phyloP scores from a whole-genome alignment of 495 filamentous ascomycete genomes.

The Cercophora scortea region DNA sequence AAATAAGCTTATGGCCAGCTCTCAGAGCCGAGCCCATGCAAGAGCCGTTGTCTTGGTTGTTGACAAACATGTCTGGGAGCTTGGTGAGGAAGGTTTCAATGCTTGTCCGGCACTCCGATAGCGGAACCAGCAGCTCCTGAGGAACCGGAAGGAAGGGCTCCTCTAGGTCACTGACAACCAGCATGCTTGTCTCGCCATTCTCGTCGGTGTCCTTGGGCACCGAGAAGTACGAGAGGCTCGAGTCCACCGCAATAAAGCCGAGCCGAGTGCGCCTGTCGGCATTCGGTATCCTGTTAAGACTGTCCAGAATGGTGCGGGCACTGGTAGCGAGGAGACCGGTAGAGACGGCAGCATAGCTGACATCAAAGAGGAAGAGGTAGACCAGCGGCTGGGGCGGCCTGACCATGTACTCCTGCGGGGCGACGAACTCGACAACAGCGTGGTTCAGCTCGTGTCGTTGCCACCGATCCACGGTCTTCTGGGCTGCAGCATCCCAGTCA shows the following conservation, averaged over 20 bases:
- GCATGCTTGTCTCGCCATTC: slow-evolving; percentile 74
- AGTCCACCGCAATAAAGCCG: slow-evolving; percentile 94
- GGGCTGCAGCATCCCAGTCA: slow-evolving; percentile 88
- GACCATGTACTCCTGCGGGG: slow-evolving; percentile 99
- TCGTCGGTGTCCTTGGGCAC: slow-evolving; percentile 83
- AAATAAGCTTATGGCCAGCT: slow-evolving; percentile 91
- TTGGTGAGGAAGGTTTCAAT: slow-evolving; percentile 87
- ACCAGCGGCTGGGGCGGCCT: slow-evolving; percentile 93
- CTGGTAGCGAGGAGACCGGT: slow-evolving; percentile 92
- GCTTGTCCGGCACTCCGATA: slow-evolving; percentile 81
- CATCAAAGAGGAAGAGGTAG: slow-evolving; percentile 97
- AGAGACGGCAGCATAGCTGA: slow-evolving; percentile 85
- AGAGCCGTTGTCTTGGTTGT: slow-evolving; percentile 75
- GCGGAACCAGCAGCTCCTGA: slow-evolving; percentile 81
- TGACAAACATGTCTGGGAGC: slow-evolving; percentile 93
- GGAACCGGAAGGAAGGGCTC: slow-evolving; percentile 96
- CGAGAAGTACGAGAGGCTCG: slow-evolving; percentile 90
- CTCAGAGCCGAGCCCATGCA: slow-evolving; percentile 90
- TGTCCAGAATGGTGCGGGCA: slow-evolving; percentile 90
- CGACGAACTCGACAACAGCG: slow-evolving; percentile 91
- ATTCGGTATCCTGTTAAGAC: slow-evolving; percentile 93
- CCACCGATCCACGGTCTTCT: slow-evolving; percentile 85
- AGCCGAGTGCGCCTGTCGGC: slow-evolving; percentile 86
- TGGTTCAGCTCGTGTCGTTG: slow-evolving; percentile 87
- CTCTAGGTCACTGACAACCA: slow-evolving; percentile 92